Evolutionary conservation across 2,329 filamentous ascomycete genomes (phyloP), one percentile per base, ranked within the genome.

Genomic region (Neofusicoccum ribis): DNA sequence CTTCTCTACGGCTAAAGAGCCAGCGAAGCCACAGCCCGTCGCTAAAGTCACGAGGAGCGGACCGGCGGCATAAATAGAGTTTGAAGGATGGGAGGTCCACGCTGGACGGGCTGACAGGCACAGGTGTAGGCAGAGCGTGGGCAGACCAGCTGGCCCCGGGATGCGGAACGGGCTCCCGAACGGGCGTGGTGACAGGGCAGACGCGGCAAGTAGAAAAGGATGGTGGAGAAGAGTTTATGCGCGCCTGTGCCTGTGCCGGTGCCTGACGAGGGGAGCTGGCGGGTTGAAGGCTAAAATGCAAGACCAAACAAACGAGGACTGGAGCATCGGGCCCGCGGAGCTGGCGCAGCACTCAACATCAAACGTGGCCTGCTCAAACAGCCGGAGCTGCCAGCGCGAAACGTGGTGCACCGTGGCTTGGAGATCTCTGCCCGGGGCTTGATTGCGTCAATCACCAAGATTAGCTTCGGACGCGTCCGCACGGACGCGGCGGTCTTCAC

Each of bases 331-430:
- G 41, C 54, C 54, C 54, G 41, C 41, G 41, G 39, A 15, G 34
- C 39, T 36, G 54, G 54, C 14, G 54, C 54, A 17, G 56, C 43
- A 37, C 27, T 60, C 56, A 60, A 60, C 15, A 15, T 60, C 56
- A 60, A 60, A 60, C 56, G 37, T 47, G 56, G 56, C 54, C 44
- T 59, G 54, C 39, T 46, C 54, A 59, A 59, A 59, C 54, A 59
- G 54, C 41, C 54, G 39, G 39, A 44, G 54, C 39, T 43, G 54
- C 14, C 54, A 46, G 54, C 54, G 41, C 54, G 27, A 60, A 60
- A 60, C 56, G 56, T 60, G 56, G 56, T 60, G 56, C 56, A 47
- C 56, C 37, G 59, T 62, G 59, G 59, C 59, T 62, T 62, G 59
- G 47, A 50, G 59, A 62, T 50, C 46, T 50, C 46, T 62, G 17